phyloP scores from a whole-genome alignment of 441 rosid genomes.

The Adansonia madagascariensis region DNA sequence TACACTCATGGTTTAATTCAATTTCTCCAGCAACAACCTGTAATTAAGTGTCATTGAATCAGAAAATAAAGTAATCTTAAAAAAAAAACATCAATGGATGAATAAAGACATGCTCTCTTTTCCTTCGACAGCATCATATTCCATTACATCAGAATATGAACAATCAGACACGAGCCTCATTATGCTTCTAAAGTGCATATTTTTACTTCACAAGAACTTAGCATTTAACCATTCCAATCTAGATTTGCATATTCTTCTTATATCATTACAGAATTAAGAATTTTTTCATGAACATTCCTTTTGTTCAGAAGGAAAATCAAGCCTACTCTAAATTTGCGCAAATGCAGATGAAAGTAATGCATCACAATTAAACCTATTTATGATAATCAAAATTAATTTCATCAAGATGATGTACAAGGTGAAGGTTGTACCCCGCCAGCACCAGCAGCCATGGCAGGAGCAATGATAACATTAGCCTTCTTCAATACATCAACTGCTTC shows the following conservation, averaged over 20 bases:
- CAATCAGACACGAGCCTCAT: neutral
- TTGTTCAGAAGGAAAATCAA: neutral
- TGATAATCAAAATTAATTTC: constrained; percentile 2
- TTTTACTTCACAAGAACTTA: neutral
- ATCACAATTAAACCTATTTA: neutral
- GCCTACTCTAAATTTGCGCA: neutral
- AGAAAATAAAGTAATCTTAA: constrained; percentile 11
- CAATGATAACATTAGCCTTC: constrained; percentile 86
- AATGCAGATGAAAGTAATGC: neutral
- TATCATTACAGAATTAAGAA: neutral
- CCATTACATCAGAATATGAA: neutral
- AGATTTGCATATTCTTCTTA: constrained; percentile 13
- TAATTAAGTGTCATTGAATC: constrained; percentile 30
- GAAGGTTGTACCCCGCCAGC: constrained; percentile 87
- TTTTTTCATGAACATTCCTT: neutral
- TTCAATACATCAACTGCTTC: constrained; percentile 91
- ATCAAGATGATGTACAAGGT: constrained; percentile 20
- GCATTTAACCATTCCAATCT: neutral
- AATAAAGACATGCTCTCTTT: constrained; percentile 10
- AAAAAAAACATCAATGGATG: constrained; percentile 1
- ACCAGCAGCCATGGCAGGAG: constrained; percentile 99
- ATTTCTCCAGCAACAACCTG: constrained; percentile 99
- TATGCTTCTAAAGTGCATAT: constrained; percentile 4
- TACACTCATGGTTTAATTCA: constrained; percentile 87
- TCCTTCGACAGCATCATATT: constrained; percentile 9